Evolutionary conservation across 2,329 filamentous ascomycete species (phyloP), one percentile per base, ranked within the genome.

Genomic region (Sporothrix brunneoviolacea): DNA sequence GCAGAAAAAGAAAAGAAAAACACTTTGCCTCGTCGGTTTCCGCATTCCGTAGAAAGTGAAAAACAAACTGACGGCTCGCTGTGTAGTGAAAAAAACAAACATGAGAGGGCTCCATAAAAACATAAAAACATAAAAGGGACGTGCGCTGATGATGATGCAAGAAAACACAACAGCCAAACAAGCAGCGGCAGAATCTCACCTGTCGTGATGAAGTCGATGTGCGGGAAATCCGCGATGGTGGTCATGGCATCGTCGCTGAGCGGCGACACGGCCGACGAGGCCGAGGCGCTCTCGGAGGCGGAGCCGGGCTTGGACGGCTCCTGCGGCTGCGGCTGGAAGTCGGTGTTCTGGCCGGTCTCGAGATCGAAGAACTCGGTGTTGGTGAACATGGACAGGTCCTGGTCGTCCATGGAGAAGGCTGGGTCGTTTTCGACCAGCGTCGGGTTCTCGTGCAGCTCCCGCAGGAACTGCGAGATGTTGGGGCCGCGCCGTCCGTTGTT

Each of bases 391-490:
- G 83, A 83, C 45, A 91, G 72, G 57, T 90, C 84, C 38, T 50
- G 49, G 54, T 85, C 81, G 59, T 88, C 83, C 56, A 86, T 72
- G 59, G 58, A 60, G 66, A 83, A 77, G 46, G 74, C 68, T 48
- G 85, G 80, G 54, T 83, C 76, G 48, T 66, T 64, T 47, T 74
- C 77, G 54, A 60, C 59, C 33, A 60, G 54, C 5, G 59, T 47
- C 18, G 84, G 75, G 48, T 85, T 79, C 60, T 82, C 80, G 73
- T 95, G 95, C 61, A 96, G 76, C 59, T 91, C 86, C 62, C 88
- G 85, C 58, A 96, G 77, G 72, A 93, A 95, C 64, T 90, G 85
- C 63, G 89, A 90, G 70, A 95, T 87, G 68, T 95, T 95, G 63
- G 88, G 85, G 60, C 80, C 86, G 64, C 86, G 83, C 55, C 88